phyloP scores from a whole-genome alignment of 805 yeast genomes.

The Ogataea zsoltii region DNA sequence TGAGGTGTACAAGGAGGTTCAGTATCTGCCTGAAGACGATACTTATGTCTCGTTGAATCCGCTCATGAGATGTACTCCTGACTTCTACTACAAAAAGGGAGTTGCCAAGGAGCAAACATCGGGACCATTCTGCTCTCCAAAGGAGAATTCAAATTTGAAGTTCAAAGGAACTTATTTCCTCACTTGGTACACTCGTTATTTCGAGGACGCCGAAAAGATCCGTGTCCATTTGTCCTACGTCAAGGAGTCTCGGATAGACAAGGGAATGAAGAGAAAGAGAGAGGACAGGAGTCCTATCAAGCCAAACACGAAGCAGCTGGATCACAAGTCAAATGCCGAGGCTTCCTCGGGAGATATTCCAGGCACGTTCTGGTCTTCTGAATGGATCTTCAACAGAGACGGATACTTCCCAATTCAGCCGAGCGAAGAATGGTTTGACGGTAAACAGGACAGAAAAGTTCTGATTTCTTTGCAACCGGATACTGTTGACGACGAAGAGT shows the following conservation, averaged over 20 bases:
- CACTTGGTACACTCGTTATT: slow-evolving; percentile 77
- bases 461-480: slow-evolving; percentile 76
- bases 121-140: slow-evolving; percentile 87
- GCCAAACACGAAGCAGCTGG: slow-evolving; percentile 22
- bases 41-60: slow-evolving; percentile 75
- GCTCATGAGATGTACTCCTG: slow-evolving; percentile 82
- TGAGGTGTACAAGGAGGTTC: slow-evolving; percentile 56
- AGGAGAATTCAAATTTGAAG: slow-evolving; percentile 56
- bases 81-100: slow-evolving; percentile 65
- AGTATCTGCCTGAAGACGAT: slow-evolving; percentile 64
- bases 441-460: slow-evolving; percentile 52
- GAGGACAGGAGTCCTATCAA: slow-evolving; percentile 23
- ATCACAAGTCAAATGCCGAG: slow-evolving; percentile 10
- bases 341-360: slow-evolving; percentile 30
- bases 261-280: slow-evolving; percentile 54
- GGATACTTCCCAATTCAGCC: slow-evolving; percentile 69
- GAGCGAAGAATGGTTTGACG: slow-evolving; percentile 63
- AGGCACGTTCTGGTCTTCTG: slow-evolving; percentile 60
- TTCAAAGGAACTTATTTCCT: slow-evolving; percentile 68
- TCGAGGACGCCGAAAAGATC: slow-evolving; percentile 60
- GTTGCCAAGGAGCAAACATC: slow-evolving; percentile 51
- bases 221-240: slow-evolving; percentile 67
- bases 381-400: slow-evolving; percentile 62
- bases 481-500: slow-evolving; percentile 62
- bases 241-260: slow-evolving; percentile 52